phyloP scores from a whole-genome alignment of 2,329 filamentous ascomycete genomes.

The Macroventuria anomochaeta region DNA sequence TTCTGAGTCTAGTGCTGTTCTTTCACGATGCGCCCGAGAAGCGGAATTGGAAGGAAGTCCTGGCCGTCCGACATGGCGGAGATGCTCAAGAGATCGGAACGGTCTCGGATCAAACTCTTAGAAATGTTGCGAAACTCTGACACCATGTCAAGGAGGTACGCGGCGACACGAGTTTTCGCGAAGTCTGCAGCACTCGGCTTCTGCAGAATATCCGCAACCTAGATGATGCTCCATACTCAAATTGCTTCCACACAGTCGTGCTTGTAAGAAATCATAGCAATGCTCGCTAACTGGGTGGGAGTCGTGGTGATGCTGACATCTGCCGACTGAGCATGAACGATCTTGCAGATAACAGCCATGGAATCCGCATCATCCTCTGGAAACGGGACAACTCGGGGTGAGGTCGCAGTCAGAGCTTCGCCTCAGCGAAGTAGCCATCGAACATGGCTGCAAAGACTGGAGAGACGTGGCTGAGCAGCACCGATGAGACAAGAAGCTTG shows the following conservation, averaged over 20 bases:
- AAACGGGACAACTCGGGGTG: neutral
- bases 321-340: neutral
- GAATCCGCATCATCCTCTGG: neutral
- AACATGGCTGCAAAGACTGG: constrained; percentile 5
- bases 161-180: neutral
- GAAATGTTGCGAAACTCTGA: neutral
- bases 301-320: neutral
- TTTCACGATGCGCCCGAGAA: neutral
- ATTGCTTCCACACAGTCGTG: constrained; percentile 29
- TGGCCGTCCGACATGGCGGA: neutral
- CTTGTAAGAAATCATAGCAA: constrained; percentile 32
- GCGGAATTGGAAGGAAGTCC: neutral
- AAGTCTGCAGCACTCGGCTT: neutral
- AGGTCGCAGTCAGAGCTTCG: neutral
- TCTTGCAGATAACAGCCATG: neutral
- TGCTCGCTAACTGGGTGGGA: neutral
- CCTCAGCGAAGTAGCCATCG: neutral
- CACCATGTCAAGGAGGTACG: neutral
- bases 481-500: constrained; percentile 2
- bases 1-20: neutral
- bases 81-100: neutral
- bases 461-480: neutral
- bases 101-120: neutral
- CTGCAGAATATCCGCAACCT: constrained; percentile 6
- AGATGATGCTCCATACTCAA: constrained; percentile 18